Conservation (phyloP, 257 asterid species). For the Misopates orontium region DNA sequence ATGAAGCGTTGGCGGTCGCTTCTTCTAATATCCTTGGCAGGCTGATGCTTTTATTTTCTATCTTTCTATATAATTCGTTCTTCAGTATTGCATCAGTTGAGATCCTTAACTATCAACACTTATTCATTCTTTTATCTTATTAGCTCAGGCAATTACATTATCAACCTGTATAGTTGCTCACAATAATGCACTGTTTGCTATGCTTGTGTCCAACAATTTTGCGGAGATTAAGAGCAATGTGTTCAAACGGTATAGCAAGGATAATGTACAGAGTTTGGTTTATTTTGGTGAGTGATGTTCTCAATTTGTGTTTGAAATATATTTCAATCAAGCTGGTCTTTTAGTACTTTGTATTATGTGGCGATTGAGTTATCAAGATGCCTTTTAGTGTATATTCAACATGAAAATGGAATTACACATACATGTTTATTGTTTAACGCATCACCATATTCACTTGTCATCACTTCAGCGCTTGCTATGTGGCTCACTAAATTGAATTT, state of each 20-base stretch:
- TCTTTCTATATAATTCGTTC: conserved; percentile 1
- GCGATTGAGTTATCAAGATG: neutral
- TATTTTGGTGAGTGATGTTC: conserved; percentile 73
- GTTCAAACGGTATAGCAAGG: conserved; percentile 92
- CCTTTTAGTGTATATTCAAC: neutral
- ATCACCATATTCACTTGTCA: neutral
- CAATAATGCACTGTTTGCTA: conserved; percentile 84
- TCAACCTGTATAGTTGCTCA: conserved; percentile 98
- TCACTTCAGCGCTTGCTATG: conserved; percentile 2
- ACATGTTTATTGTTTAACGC: no score
- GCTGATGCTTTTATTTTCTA: conserved; percentile 19
- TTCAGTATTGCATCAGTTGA: conserved; percentile 23
- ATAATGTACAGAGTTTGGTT: conserved; percentile 80
- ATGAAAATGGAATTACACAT: no score
- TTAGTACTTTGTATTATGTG: conserved; percentile 15
- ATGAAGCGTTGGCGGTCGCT: conserved; percentile 74
- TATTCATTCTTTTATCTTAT: conserved; percentile 83
- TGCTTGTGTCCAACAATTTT: conserved; percentile 97
- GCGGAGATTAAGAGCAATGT: conserved; percentile 96
- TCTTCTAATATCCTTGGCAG: conserved; percentile 87
- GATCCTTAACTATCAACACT: conserved; percentile 75
- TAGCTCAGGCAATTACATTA: conserved; percentile 95
- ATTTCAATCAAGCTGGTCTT: conserved; percentile 1
- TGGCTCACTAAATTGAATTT: conserved; percentile 7
- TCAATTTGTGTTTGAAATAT: conserved; percentile 14